phyloP scores from a whole-genome alignment of 2,329 filamentous ascomycete genomes.

The Shiraia sp. region DNA sequence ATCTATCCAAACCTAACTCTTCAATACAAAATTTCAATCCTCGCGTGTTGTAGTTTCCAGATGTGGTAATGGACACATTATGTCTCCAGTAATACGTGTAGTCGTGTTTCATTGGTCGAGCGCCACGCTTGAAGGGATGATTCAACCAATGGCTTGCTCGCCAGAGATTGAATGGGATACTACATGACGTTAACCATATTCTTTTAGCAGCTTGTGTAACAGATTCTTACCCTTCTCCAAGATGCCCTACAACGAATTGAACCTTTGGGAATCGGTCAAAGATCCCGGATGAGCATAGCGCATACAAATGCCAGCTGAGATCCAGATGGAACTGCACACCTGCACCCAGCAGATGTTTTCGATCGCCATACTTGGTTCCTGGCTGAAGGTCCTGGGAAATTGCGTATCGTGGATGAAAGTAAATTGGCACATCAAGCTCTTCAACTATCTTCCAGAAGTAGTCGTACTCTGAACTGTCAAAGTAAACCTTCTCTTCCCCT shows the following conservation, averaged over 20 bases:
- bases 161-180: conserved; percentile 51
- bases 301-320: conserved; percentile 52
- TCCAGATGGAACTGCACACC: conserved; percentile 49
- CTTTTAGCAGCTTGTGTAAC: not conserved
- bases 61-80: conserved; percentile 50
- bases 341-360: conserved; percentile 33
- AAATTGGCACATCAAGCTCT: conserved; percentile 39
- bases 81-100: conserved; percentile 46
- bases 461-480: conserved; percentile 38
- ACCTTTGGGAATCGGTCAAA: conserved; percentile 49
- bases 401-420: conserved; percentile 40
- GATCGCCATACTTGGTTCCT: conserved; percentile 33
- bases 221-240: conserved; percentile 46
- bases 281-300: conserved; percentile 49
- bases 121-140: conserved; percentile 47
- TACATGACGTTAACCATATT: conserved; percentile 15
- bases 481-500: conserved; percentile 37
- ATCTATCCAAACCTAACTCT: conserved; percentile 46
- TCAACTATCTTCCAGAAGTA: conserved; percentile 37
- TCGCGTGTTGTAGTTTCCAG: conserved; percentile 47
- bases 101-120: conserved; percentile 45
- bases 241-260: conserved; percentile 50
- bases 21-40: conserved; percentile 49
- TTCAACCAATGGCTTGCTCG: conserved; percentile 50
- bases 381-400: conserved; percentile 28